Conservation (phyloP, 129 eudicot genomes). For the Smallanthus sonchifolius region DNA sequence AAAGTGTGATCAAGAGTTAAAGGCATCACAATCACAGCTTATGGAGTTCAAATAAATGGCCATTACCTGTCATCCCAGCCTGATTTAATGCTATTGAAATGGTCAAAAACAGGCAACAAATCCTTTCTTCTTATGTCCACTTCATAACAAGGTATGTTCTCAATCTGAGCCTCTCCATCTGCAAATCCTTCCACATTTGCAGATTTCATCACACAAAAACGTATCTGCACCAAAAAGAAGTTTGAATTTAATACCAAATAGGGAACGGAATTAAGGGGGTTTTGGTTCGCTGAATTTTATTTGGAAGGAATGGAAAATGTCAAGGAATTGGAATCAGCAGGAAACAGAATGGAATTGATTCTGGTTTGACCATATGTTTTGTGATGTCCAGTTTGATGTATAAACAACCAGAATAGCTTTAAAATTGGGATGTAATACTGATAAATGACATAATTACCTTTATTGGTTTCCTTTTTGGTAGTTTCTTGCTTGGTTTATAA, state of each 20-base stretch:
- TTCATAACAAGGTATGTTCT: constrained; percentile 34
- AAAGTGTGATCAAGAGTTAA: not conserved
- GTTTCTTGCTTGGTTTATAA: not conserved
- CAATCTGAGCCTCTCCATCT: constrained; percentile 44
- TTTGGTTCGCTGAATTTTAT: not conserved
- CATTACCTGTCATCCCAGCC: constrained; percentile 58
- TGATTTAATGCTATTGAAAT: constrained; percentile 44
- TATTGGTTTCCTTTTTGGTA: not conserved
- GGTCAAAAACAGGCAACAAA: constrained; percentile 48
- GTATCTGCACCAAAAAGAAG: constrained; percentile 24
- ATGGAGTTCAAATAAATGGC: not conserved
- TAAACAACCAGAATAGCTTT: not conserved
- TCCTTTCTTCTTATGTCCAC: constrained; percentile 50
- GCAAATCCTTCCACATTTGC: constrained; percentile 17
- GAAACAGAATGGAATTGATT: not conserved
- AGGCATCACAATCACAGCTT: not conserved
- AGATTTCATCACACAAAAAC: constrained; percentile 33
- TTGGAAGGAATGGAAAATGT: not conserved
- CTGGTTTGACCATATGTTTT: not conserved
- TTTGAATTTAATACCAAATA: constrained; percentile 12
- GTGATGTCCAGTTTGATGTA: not conserved
- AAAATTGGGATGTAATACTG: not conserved
- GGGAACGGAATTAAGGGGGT: not conserved
- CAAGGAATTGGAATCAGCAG: not conserved
- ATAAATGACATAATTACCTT: not conserved